phyloP scores from a whole-genome alignment of 805 yeast genomes.

The Metschnikowia baotianmanensis region DNA sequence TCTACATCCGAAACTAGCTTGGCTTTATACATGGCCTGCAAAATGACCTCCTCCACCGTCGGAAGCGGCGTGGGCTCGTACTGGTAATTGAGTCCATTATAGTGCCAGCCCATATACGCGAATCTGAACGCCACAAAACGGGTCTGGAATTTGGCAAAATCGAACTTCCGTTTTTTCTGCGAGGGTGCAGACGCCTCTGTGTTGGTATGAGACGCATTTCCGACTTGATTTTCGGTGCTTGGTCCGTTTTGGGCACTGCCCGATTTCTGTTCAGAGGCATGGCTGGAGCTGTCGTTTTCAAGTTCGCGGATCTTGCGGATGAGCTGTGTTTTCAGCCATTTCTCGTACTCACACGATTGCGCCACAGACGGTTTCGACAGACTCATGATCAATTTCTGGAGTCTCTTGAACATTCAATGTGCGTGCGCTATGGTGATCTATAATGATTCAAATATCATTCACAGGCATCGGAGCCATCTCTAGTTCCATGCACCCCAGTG shows the following conservation, averaged over 20 bases:
- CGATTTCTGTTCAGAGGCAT: not conserved
- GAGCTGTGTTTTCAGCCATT: slow-evolving; percentile 67
- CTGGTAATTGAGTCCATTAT: slow-evolving; percentile 87
- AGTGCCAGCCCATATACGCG: slow-evolving; percentile 92
- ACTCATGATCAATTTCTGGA: slow-evolving; percentile 21
- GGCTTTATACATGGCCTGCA: slow-evolving; percentile 68
- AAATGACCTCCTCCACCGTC: slow-evolving; percentile 77
- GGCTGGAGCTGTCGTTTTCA: slow-evolving; percentile 33
- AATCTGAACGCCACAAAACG: slow-evolving; percentile 78
- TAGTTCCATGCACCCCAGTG: too few relatives aligned
- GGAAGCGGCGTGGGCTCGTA: slow-evolving; percentile 73
- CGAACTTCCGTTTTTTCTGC: slow-evolving; percentile 43
- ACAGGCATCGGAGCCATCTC: not conserved
- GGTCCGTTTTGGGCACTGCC: not conserved
- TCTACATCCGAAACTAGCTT: slow-evolving; percentile 60
- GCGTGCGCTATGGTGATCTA: not conserved
- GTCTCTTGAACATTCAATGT: slow-evolving; percentile 27
- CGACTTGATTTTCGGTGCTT: not conserved
- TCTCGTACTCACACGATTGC: slow-evolving; percentile 39
- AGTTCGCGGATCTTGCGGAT: slow-evolving; percentile 54
- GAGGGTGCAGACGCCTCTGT: not conserved
- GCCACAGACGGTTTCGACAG: slow-evolving; percentile 15
- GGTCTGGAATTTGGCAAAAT: slow-evolving; percentile 58
- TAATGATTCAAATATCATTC: not conserved
- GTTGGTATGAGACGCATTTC: not conserved